Base-by-base conservation (phyloP, 2,329 filamentous ascomycete species). In the Trichoderma breve region DNA sequence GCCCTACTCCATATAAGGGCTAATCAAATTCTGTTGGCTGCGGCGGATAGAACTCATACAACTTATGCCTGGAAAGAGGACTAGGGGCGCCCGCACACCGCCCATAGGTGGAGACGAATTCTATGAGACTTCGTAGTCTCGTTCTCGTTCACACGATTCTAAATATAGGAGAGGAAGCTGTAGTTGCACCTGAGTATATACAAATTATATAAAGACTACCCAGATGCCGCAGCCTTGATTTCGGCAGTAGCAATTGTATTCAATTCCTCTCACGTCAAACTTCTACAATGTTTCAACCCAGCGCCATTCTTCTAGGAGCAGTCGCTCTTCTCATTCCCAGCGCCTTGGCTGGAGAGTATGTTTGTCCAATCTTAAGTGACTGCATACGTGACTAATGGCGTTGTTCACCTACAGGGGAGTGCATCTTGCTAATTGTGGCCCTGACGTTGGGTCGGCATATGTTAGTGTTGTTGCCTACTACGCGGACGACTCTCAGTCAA, bases 351-450 rank as follows among this genome's bases (percentile, higher is more conserved):
- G 63, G 63, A 7, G 47, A 66, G 63, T 66, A 55, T 26, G 63
- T 66, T 55, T 28, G 3, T 9, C n/a, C 2, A 24, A 32, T 53
- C 0, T 36, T 24, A 4, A 21, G 0, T 0, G n/a, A 11, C 28
- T 34, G n/a, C 1, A 32, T 6, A 32, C 15, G 28, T 11, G 21
- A 28, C 26, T n/a, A 53, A 53, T 65, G 9, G 62, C 18, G 62
- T 4, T 26, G 34, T 11, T 34, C 6, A 18, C 9, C 21, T 21
- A 4, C 2, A 66, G 63, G 7, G 63, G 63, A 24, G 63, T 66
- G n/a, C 63, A 66, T 36, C 63, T 66, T n/a, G 63, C 63, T 7
- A 66, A 66, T 26, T 66, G 63, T 26, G 63, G 63, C 6, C 47
- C 63, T 24, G 21, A 34, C 26, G 28, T 55, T 34, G 2, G 14